These are phyloP conservation scores for Quercus dentata DNA, from an alignment of 306 rosid genomes.

Conservation along the genomic window DNA sequence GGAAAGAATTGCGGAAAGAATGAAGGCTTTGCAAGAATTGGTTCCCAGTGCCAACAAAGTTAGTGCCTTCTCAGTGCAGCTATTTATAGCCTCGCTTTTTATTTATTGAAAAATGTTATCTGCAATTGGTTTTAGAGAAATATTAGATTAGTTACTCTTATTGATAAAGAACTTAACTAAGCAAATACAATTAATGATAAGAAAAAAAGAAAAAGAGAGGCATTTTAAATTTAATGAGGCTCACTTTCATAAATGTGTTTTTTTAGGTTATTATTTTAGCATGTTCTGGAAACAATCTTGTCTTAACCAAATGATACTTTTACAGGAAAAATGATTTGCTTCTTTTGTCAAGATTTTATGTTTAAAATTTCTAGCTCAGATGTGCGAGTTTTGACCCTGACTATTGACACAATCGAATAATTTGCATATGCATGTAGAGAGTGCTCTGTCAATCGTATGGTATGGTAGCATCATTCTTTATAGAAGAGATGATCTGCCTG, in stretches of 20 bases:
- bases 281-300: neutral
- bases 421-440: neutral
- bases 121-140: neutral
- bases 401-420: neutral
- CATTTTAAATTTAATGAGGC: neutral
- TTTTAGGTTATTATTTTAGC: neutral
- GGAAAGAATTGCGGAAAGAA: conserved; percentile 98
- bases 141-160: neutral
- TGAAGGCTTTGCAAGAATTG: conserved; percentile 96
- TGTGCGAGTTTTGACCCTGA: neutral
- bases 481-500: neutral
- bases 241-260: neutral
- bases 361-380: neutral
- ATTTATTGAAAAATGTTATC: neutral
- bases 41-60: conserved; percentile 96
- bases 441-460: neutral
- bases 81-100: neutral
- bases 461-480: neutral
- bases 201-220: neutral
- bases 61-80: conserved; percentile 14
- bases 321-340: neutral
- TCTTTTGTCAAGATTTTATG: neutral
- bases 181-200: neutral
- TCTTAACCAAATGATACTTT: neutral
- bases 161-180: neutral